phyloP scores from a whole-genome alignment of 768 basidiomycete species.

The Sarcomyxa edulis region DNA sequence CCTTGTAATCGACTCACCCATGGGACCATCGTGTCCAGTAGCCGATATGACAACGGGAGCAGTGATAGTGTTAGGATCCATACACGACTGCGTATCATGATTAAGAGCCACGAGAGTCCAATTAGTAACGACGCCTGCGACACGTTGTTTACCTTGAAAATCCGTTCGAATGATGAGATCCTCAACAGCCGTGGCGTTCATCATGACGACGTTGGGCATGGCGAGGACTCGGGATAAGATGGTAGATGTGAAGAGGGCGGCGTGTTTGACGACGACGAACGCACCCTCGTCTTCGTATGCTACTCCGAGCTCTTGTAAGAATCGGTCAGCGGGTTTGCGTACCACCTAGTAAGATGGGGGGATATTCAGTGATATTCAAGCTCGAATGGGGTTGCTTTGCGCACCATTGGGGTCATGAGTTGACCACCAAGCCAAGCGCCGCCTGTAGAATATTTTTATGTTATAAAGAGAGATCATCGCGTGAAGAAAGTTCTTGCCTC shows the following conservation, averaged over 20 bases:
- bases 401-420: constrained; percentile 75
- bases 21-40: constrained; percentile 74
- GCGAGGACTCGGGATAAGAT: constrained; percentile 66
- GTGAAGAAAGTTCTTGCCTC: no score
- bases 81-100: constrained; percentile 76
- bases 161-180: constrained; percentile 69
- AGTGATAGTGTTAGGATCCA: constrained; percentile 81
- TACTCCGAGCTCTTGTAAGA: constrained; percentile 65
- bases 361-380: not conserved
- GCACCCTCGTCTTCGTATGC: constrained; percentile 74
- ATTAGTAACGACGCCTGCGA: constrained; percentile 47
- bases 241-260: constrained; percentile 77
- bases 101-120: constrained; percentile 48
- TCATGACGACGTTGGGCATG: constrained; percentile 64
- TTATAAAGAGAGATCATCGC: no score
- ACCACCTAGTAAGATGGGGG: constrained; percentile 52
- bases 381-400: constrained; percentile 1
- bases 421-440: constrained; percentile 79
- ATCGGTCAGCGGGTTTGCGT: constrained; percentile 70
- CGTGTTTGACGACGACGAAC: constrained; percentile 79
- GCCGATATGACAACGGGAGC: constrained; percentile 69
- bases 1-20: no score
- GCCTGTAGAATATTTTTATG: no score
- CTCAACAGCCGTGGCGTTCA: constrained; percentile 80
- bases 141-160: constrained; percentile 43